Percentiles rank a stretch among this genome's conserved stretches.
Evolutionary conservation across 805 yeast genomes (phyloP).

Genomic region (Myxozyma monticola): DNA sequence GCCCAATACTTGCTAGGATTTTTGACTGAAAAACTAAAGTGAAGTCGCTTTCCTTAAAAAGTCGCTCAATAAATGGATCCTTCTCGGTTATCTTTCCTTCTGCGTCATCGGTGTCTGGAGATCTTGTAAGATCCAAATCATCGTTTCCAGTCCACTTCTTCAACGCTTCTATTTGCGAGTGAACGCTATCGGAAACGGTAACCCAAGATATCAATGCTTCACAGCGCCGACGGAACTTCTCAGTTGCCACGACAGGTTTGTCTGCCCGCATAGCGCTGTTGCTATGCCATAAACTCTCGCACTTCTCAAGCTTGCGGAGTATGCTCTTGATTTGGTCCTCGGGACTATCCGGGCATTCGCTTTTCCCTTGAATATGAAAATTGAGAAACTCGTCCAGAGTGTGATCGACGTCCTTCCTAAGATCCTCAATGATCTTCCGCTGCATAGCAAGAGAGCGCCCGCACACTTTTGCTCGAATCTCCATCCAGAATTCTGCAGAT

Average conservation of each 20-base stretch:
- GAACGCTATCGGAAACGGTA: slow-evolving; percentile 68
- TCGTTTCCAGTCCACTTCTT: slow-evolving; percentile 83
- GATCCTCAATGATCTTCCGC: slow-evolving; percentile 61
- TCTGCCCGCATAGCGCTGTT: slow-evolving; percentile 74
- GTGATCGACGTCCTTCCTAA: slow-evolving; percentile 71
- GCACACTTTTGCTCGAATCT: slow-evolving; percentile 75
- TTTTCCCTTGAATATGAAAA: slow-evolving; percentile 56
- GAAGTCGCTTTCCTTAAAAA: slow-evolving; percentile 63
- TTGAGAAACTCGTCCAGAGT: slow-evolving; percentile 66
- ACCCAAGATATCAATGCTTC: slow-evolving; percentile 86
- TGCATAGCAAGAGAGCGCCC: slow-evolving; percentile 83
- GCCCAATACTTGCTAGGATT: slow-evolving; percentile 66
- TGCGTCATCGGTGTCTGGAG: slow-evolving; percentile 39
- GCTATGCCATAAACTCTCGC: slow-evolving; percentile 78
- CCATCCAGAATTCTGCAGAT: slow-evolving; percentile 79
- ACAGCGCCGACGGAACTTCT: slow-evolving; percentile 62
- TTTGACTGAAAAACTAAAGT: slow-evolving; percentile 62
- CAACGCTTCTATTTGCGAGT: slow-evolving; percentile 59
- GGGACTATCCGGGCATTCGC: slow-evolving; percentile 31
- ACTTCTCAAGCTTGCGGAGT: slow-evolving; percentile 60
- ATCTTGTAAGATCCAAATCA: slow-evolving; percentile 60
- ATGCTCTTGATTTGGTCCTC: slow-evolving; percentile 55
- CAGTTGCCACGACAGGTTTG: slow-evolving; percentile 66
- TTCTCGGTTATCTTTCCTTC: slow-evolving; percentile 56
- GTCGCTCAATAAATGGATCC: slow-evolving; percentile 74